Conservation (phyloP, 106 monocot genomes). For the Phalaenopsis aphrodite region DNA sequence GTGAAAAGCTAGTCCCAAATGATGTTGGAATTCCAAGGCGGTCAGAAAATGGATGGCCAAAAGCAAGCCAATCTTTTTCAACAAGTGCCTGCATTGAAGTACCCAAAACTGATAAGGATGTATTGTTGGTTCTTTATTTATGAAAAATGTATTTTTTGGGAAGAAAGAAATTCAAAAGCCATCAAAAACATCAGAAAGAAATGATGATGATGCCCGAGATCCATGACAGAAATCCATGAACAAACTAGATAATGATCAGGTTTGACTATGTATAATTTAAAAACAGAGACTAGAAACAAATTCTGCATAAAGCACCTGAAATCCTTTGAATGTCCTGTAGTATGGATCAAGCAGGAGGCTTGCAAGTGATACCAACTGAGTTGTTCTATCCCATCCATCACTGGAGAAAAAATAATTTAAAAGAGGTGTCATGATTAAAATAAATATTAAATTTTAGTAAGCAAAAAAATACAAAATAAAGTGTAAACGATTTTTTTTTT, state of each 20-base stretch:
- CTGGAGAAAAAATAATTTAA: conserved; percentile 25
- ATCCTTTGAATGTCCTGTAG: conserved; percentile 89
- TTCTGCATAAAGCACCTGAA: conserved; percentile 86
- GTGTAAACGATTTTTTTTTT: background rate
- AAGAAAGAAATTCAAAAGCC: background rate
- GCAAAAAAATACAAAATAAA: background rate
- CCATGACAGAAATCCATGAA: background rate
- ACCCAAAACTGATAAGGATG: background rate
- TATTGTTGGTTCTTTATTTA: background rate
- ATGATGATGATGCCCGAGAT: background rate
- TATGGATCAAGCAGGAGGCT: conserved; percentile 90
- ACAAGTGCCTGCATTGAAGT: conserved; percentile 58
- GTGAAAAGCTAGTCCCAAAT: conserved; percentile 27
- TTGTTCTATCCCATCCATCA: conserved; percentile 99
- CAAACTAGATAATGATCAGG: background rate
- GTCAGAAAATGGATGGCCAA: conserved; percentile 98
- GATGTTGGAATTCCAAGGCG: conserved; percentile 79
- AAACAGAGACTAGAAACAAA: background rate
- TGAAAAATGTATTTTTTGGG: background rate
- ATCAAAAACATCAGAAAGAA: background rate
- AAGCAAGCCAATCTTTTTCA: conserved; percentile 98
- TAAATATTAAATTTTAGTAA: background rate
- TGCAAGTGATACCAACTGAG: conserved; percentile 90
- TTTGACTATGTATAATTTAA: background rate
- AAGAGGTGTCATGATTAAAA: background rate